A percentile compares a stretch with the other conserved stretches of the same genome.
These are phyloP conservation scores for Ciborinia camelliae DNA, from an alignment of 2,329 filamentous ascomycete genomes.

Conservation along the genomic window DNA sequence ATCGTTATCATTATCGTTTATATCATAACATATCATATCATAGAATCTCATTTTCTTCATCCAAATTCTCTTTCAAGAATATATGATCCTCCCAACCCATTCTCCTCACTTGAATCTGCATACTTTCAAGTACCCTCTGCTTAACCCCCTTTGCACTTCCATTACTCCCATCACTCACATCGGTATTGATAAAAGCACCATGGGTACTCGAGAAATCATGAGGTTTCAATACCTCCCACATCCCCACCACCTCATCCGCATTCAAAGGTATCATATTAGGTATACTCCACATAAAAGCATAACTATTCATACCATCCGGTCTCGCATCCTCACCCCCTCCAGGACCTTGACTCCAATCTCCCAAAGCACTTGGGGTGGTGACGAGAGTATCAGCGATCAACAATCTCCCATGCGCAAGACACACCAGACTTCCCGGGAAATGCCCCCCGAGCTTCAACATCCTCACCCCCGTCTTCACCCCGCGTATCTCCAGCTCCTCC, in stretches of 20 bases:
- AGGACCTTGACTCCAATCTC: conserved; percentile 47
- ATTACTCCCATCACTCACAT: conserved; percentile 51
- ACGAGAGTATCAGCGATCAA: conserved; percentile 76
- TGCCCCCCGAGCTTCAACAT: conserved; percentile 74
- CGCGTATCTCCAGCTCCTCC: conserved; percentile 41
- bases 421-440: conserved; percentile 70
- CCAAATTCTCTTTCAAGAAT: conserved; percentile 29
- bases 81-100: conserved; percentile 33
- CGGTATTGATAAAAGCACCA: conserved; percentile 62
- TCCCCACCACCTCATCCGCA: conserved; percentile 58
- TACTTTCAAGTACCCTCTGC: conserved; percentile 66
- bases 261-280: conserved; percentile 71
- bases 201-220: conserved; percentile 64
- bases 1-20: not conserved
- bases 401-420: conserved; percentile 60
- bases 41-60: conserved; percentile 8
- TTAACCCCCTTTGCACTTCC: conserved; percentile 47
- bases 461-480: conserved; percentile 47
- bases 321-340: conserved; percentile 40
- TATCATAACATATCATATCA: conserved; percentile 13
- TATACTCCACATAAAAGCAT: conserved; percentile 73
- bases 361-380: conserved; percentile 59
- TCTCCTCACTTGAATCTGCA: conserved; percentile 63
- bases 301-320: conserved; percentile 51
- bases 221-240: conserved; percentile 65